Evolutionary conservation across 108 stramenopile genomes (phyloP).

Genomic region (Epithemia pelagica): DNA sequence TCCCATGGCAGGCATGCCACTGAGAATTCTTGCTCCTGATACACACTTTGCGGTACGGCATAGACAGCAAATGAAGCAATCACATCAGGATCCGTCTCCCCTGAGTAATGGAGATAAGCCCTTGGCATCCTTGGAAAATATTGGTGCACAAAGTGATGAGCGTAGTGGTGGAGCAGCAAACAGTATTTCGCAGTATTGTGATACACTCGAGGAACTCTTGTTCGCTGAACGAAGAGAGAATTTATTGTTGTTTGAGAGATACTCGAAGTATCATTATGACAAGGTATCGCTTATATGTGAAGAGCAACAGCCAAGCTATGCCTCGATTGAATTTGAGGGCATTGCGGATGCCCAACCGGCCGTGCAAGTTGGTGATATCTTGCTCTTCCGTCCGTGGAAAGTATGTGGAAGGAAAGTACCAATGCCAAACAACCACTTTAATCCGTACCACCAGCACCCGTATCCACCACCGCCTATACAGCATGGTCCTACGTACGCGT

Average conservation of each 20-base stretch:
- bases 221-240: constrained; percentile 3
- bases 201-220: not conserved
- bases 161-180: not conserved
- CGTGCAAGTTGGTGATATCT: constrained; percentile 41
- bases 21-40: not conserved
- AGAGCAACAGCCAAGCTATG: not conserved
- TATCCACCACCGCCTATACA: not conserved
- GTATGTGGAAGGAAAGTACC: not conserved
- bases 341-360: constrained; percentile 56
- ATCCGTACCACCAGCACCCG: not conserved
- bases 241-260: not conserved
- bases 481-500: not conserved
- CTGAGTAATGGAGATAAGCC: not conserved
- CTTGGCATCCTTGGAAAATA: not conserved
- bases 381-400: constrained; percentile 46
- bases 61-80: not conserved
- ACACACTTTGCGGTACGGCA: not conserved
- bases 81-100: not conserved
- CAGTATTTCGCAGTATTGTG: constrained; percentile 1
- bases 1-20: not conserved
- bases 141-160: not conserved
- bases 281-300: not conserved
- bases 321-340: constrained; percentile 15
- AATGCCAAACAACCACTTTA: not conserved
- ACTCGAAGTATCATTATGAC: not conserved